These are phyloP conservation scores for Elsinoe batatas DNA, from an alignment of 2,329 filamentous ascomycete genomes.

Conservation along the genomic window DNA sequence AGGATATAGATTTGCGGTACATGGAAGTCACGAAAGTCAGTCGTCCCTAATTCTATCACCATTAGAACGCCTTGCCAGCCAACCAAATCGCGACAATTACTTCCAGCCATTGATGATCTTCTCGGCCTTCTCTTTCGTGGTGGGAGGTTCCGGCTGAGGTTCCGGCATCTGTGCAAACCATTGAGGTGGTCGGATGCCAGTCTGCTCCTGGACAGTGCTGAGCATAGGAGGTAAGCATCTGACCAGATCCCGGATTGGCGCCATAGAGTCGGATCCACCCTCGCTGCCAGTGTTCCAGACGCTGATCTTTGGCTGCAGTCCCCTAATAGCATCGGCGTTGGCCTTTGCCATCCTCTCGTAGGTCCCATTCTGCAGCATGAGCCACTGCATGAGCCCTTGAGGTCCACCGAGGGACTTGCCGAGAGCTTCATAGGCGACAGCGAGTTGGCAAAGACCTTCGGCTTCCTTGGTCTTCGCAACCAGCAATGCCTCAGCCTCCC, in stretches of 20 bases:
- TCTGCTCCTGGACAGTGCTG: conserved; percentile 80
- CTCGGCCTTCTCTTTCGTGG: not conserved
- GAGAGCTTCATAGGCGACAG: conserved; percentile 67
- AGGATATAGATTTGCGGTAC: too few species aligned
- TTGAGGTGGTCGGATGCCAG: conserved; percentile 66
- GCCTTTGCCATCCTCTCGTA: conserved; percentile 69
- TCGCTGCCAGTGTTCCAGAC: conserved; percentile 70
- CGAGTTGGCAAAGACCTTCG: conserved; percentile 66
- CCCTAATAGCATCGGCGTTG: conserved; percentile 65
- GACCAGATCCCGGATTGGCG: conserved; percentile 69
- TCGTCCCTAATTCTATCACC: too few species aligned
- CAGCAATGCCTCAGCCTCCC: conserved; percentile 51
- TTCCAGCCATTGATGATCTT: not conserved
- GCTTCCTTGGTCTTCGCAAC: conserved; percentile 61
- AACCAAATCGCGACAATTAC: not conserved
- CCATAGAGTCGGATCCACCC: conserved; percentile 46
- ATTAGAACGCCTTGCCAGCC: too few species aligned
- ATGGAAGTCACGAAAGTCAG: not conserved
- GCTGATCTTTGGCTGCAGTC: conserved; percentile 79
- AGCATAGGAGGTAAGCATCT: conserved; percentile 76
- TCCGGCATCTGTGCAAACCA: conserved; percentile 54
- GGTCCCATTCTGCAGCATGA: conserved; percentile 78
- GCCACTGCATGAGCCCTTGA: conserved; percentile 66
- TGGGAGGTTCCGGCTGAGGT: not conserved
- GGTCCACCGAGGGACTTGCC: conserved; percentile 66